Evolutionary conservation across 805 yeast species (phyloP), one percentile per base, ranked within the genome.

Genomic region (Myxozyma neglecta): DNA sequence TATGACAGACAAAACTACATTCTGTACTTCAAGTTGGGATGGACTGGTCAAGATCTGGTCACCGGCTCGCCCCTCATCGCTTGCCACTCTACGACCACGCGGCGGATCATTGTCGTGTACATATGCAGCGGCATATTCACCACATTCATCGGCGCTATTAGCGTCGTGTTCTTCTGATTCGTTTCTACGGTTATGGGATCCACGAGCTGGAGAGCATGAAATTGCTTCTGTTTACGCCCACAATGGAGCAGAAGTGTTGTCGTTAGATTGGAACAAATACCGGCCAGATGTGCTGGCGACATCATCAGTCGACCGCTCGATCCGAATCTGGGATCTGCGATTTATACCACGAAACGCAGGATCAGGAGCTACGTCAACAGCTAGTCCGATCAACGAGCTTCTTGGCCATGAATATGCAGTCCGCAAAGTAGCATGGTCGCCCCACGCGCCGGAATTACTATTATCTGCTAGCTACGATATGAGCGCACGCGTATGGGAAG

Each of bases 191-290:
- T 66, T 92, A 0, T 93, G 96, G 90, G 99, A 93, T 71, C 79
- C 85, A 13, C 79, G 99, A 65, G 75, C 85, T 0, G 84, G 90
- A 0, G 76, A 78, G n/a, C 85, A 88, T 1, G 75, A 85, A 10
- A 75, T 74, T 47, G 71, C 82, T 47, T 88, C 85, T 66, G 85
- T 82, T 64, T 75, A 86, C 37, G 88, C 91, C 1, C 97, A 90
- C 70, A 82, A 85, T 16, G 96, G 96, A 1, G 79, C 89, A 53
- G 98, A 93, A 72, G 80, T 89, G 8, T 78, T 94, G 51, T 77
- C 88, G 1, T 83, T 91, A 63, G 98, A 93, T 77, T 92, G 91
- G 86, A 94, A 93, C 75, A 92, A 92, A 73, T 93, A 94, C 74
- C 81, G 90, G 70, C 81, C 90, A 1, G 81, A 86, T 1, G 82